phyloP scores from a whole-genome alignment of 345 rosid genomes.

The Euclidium syriacum region DNA sequence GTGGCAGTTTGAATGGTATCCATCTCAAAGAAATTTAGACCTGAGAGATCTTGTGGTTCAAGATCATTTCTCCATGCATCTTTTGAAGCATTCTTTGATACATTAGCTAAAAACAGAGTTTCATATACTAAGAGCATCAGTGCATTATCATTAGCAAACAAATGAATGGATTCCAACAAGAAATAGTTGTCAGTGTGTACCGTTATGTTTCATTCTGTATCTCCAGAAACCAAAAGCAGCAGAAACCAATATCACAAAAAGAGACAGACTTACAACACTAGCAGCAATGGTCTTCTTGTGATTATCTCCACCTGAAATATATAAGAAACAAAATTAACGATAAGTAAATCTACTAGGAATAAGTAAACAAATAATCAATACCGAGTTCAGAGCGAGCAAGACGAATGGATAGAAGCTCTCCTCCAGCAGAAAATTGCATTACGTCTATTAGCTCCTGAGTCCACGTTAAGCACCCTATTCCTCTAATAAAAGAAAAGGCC shows the following conservation, averaged over 20 bases:
- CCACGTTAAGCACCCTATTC: conserved; percentile 17
- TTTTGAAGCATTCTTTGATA: neutral
- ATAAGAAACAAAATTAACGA: neutral
- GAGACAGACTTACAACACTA: neutral
- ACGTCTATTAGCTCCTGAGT: neutral
- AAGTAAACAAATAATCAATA: neutral
- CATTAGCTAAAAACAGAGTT: neutral
- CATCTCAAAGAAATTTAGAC: conserved; percentile 1
- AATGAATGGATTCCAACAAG: neutral
- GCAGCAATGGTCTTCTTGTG: neutral
- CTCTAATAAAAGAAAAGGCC: neutral
- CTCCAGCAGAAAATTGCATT: neutral
- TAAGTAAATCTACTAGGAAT: too few relatives aligned
- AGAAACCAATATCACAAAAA: neutral
- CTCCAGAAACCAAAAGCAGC: conserved; percentile 4
- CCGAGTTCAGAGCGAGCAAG: conserved; percentile 16
- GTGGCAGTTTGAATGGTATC: neutral
- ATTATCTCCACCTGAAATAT: conserved; percentile 8
- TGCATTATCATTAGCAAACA: too few relatives aligned
- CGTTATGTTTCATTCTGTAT: neutral
- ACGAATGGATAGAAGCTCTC: conserved; percentile 4
- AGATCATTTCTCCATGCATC: neutral
- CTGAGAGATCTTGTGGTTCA: neutral
- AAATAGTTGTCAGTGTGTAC: neutral
- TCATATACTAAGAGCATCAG: too few relatives aligned